Evolutionary conservation across 2,329 filamentous ascomycete genomes (phyloP).

Genomic region (Colletotrichum spaethianum): DNA sequence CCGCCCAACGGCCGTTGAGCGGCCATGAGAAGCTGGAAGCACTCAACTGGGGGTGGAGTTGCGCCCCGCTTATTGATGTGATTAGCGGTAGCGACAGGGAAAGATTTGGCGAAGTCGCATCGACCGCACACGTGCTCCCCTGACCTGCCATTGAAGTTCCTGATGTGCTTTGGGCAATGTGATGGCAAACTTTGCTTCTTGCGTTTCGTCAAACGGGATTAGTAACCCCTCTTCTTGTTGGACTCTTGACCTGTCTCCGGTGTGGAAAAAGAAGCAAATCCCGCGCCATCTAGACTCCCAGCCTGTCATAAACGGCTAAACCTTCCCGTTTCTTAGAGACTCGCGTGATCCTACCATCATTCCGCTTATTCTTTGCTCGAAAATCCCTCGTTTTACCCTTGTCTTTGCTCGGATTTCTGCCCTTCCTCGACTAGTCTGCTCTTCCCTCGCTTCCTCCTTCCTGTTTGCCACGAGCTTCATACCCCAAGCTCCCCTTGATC

Average conservation of each 20-base stretch:
- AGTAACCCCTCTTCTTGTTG: conserved; percentile 6
- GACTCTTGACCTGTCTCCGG: conserved; percentile 29
- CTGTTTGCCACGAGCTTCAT: conserved; percentile 13
- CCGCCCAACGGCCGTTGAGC: conserved; percentile 14
- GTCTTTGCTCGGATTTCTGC: conserved; percentile 7
- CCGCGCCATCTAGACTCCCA: conserved; percentile 13
- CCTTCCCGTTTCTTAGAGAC: neutral
- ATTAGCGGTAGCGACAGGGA: conserved; percentile 10
- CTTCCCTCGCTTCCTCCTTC: conserved; percentile 29
- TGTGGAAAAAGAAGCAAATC: conserved; percentile 20
- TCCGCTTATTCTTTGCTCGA: conserved; percentile 33
- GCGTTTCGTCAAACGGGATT: conserved; percentile 6
- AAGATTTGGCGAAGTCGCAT: conserved; percentile 33
- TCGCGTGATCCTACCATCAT: conserved; percentile 26
- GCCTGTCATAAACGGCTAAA: conserved; percentile 21
- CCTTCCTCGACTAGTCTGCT: conserved; percentile 9
- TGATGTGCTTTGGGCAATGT: conserved; percentile 7
- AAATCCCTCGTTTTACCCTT: conserved; percentile 29
- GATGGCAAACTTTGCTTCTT: neutral
- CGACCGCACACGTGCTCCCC: conserved; percentile 27
- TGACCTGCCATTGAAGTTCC: conserved; percentile 28
- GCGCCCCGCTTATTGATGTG: conserved; percentile 11
- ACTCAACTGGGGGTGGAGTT: conserved; percentile 15
- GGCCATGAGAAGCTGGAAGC: conserved; percentile 22
- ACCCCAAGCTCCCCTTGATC: conserved; percentile 16